Evolutionary conservation across 2,329 filamentous ascomycete species (phyloP).

Genomic region (Sclerotinia sclerotiorum): DNA sequence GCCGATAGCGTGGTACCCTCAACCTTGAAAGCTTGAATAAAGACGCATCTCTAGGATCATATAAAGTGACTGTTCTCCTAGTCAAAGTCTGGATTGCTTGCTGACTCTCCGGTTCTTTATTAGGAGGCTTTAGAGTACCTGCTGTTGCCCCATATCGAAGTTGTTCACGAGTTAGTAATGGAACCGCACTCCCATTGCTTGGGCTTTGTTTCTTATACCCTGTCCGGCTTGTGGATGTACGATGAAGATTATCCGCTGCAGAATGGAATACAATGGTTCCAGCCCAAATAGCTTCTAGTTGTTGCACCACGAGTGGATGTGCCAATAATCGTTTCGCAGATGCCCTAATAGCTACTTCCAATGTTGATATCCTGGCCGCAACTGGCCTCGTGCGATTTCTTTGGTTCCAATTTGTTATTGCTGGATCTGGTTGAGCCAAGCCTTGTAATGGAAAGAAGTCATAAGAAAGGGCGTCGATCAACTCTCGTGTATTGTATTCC

Average conservation of each 20-base stretch:
- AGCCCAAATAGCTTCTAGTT: conserved; percentile 96
- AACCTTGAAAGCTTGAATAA: conserved; percentile 88
- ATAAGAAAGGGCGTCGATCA: conserved; percentile 92
- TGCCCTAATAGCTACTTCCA: conserved; percentile 90
- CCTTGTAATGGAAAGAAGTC: conserved; percentile 93
- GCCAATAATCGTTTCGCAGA: conserved; percentile 91
- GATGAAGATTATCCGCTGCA: conserved; percentile 77
- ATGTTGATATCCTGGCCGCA: conserved; percentile 78
- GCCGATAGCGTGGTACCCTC: conserved; percentile 86
- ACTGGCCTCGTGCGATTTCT: conserved; percentile 51
- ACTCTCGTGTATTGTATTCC: conserved; percentile 83
- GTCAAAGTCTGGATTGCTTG: conserved; percentile 30
- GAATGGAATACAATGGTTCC: conserved; percentile 94
- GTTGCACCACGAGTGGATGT: conserved; percentile 87
- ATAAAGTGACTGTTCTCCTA: conserved; percentile 72
- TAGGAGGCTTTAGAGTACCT: background rate
- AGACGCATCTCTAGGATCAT: conserved; percentile 87
- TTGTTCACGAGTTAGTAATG: conserved; percentile 26
- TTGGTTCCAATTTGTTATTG: conserved; percentile 41
- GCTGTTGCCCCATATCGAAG: conserved; percentile 43
- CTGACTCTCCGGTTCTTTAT: conserved; percentile 27
- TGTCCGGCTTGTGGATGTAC: conserved; percentile 27
- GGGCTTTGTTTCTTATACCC: conserved; percentile 28
- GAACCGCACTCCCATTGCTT: conserved; percentile 19
- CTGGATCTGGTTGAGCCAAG: conserved; percentile 52